Percentiles rank a stretch among this genome's conserved stretches.
These are phyloP conservation scores for Tetrapyrgos nigripes DNA, from an alignment of 1,284 basidiomycete species.

Conservation along the genomic window DNA sequence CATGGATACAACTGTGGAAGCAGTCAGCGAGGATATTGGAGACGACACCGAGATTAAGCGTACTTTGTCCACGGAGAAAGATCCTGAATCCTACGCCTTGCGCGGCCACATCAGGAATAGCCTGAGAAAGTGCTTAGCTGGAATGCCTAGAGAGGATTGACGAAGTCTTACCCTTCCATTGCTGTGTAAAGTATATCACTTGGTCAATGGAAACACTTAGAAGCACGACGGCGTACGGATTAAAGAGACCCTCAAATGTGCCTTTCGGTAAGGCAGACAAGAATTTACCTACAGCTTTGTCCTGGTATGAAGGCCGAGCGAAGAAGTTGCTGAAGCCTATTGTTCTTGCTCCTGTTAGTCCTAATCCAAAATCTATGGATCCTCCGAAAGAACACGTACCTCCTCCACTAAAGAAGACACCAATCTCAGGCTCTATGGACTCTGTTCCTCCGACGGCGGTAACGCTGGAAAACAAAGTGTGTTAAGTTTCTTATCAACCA, in stretches of 20 bases:
- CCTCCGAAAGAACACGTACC: too few relatives aligned
- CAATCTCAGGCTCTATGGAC: constrained; percentile 49
- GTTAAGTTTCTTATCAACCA: not conserved
- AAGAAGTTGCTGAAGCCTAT: constrained; percentile 75
- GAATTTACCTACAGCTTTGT: constrained; percentile 46
- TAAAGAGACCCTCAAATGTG: constrained; percentile 64
- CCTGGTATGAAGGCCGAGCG: constrained; percentile 60
- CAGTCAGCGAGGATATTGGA: too few relatives aligned
- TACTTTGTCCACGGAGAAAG: constrained; percentile 38
- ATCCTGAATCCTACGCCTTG: constrained; percentile 53
- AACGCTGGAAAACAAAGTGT: constrained; percentile 37
- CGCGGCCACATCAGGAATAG: constrained; percentile 67
- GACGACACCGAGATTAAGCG: too few relatives aligned
- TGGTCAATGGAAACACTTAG: not conserved
- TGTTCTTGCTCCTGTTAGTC: too few relatives aligned
- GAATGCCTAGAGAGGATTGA: not conserved
- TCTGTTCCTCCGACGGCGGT: constrained; percentile 58
- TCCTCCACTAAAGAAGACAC: constrained; percentile 62
- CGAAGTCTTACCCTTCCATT: constrained; percentile 40
- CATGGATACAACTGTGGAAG: constrained; percentile 28
- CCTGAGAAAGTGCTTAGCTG: constrained; percentile 37
- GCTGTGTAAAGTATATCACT: constrained; percentile 19
- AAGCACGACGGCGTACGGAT: constrained; percentile 45
- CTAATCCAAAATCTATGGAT: too few relatives aligned
- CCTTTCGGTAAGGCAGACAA: constrained; percentile 50